Base-by-base conservation (phyloP, 2,329 filamentous ascomycete genomes). In the Fusarium sp. region DNA sequence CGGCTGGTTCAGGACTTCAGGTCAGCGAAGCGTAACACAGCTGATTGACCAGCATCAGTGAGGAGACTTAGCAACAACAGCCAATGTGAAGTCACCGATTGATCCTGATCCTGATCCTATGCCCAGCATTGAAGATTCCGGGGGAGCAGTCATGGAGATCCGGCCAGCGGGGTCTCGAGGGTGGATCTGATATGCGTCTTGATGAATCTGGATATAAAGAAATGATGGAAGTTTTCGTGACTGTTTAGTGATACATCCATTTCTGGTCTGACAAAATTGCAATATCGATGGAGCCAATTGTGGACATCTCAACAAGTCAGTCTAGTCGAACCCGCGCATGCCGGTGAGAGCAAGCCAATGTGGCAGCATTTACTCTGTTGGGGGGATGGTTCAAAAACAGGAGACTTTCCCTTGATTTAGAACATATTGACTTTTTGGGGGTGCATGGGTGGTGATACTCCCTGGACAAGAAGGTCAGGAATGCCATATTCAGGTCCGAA, bases 131-230 rank as follows among this genome's bases (percentile, higher is more conserved):
- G 20, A 35, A 52, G 42, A 60, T 43, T 57, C 55, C 39, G 67
- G 67, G 67, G 67, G 59, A 50, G 40, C 40, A 35, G 43, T 42
- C 36, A 51, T 55, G 56, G 49, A 58, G 46, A 54, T 63, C 47
- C 51, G 56, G 61, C 33, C 29, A 39, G 40, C 40, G 25, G 39
- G 29, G 50, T n/a, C 42, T 41, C 23, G 23, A 36, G 21, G 39
- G 60, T 53, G 64, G 65, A 56, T 66, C 41, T 48, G 45, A 48
- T 63, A 60, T 67, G 65, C 55, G 39, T 60, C 46, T 68, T 49
- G 64, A 66, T 67, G 51, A 58, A 67, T 67, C 41, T 60, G 58
- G 45, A 48, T 25, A 33, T 36, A 20, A 47, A 43, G 33, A 47
- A 50, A 55, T n/a, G 17, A 58, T 31, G 23, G n/a, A 54, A 39